These are phyloP conservation scores for Fusarium temperatum DNA, from an alignment of 2,329 filamentous ascomycete species.

Conservation along the genomic window DNA sequence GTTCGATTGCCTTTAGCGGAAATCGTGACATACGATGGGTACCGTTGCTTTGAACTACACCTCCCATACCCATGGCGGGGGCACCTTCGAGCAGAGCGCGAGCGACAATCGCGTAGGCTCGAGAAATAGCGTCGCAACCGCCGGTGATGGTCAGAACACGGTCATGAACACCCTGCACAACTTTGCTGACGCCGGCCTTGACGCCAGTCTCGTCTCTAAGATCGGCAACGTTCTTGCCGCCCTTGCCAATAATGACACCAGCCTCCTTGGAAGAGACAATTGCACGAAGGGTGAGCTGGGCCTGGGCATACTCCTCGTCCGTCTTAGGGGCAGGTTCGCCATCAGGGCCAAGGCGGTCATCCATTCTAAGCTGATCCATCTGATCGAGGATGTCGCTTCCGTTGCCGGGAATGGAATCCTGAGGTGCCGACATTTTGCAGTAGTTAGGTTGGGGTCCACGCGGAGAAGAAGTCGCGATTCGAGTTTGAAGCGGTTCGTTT, in stretches of 20 bases:
- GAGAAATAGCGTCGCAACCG: conserved; percentile 84
- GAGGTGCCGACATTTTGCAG: conserved; percentile 67
- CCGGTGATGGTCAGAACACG: conserved; percentile 96
- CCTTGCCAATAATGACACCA: conserved; percentile 98
- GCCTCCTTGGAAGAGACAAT: conserved; percentile 99
- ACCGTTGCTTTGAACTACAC: conserved; percentile 84
- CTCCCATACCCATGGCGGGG: conserved; percentile 95
- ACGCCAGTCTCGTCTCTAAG: conserved; percentile 97
- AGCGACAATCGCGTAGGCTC: conserved; percentile 93
- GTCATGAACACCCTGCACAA: conserved; percentile 96
- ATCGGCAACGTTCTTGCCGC: conserved; percentile 97
- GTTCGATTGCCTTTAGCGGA: not conserved
- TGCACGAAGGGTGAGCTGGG: conserved; percentile 91
- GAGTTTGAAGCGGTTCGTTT: conserved; percentile 12
- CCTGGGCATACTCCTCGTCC: conserved; percentile 94
- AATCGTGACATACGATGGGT: conserved; percentile 78
- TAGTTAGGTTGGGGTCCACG: conserved; percentile 30
- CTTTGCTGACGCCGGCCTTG: conserved; percentile 98
- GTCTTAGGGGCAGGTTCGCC: conserved; percentile 87
- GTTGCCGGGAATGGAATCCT: conserved; percentile 65
- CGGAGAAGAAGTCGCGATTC: conserved; percentile 17
- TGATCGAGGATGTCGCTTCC: conserved; percentile 69
- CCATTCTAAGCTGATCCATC: conserved; percentile 73
- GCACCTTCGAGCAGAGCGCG: conserved; percentile 92
- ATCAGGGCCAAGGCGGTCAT: conserved; percentile 74